A percentile compares a stretch with the other conserved stretches of the same genome.
Evolutionary conservation across 768 basidiomycete genomes (phyloP).

Genomic region (Pulveroboletus sp.): DNA sequence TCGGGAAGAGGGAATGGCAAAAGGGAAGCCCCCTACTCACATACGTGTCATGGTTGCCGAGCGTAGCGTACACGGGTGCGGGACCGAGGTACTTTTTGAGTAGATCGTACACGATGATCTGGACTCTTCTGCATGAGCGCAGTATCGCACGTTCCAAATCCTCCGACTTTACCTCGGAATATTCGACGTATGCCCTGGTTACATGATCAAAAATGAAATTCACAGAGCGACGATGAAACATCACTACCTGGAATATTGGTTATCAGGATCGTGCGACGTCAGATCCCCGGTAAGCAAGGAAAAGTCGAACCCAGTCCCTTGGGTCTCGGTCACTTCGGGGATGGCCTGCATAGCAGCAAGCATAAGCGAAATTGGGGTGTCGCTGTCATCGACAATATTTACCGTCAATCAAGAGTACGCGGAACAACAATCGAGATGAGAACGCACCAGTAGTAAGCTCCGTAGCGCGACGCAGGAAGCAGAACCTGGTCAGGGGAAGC

Average conservation of each 20-base stretch:
- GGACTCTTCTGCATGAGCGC: background rate
- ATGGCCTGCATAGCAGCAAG: constrained; percentile 60
- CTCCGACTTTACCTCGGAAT: constrained; percentile 45
- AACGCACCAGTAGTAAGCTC: constrained; percentile 31
- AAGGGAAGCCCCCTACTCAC: constrained; percentile 27
- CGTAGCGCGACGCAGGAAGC: constrained; percentile 59
- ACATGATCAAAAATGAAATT: background rate
- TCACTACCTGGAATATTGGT: constrained; percentile 52
- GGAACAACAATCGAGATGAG: background rate
- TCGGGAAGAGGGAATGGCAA: background rate
- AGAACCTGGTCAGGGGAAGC: constrained; percentile 44
- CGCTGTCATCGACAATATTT: constrained; percentile 32
- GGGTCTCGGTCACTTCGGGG: constrained; percentile 57
- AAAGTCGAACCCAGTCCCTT: constrained; percentile 56
- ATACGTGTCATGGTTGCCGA: constrained; percentile 75
- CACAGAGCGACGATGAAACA: constrained; percentile 2
- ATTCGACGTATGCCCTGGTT: constrained; percentile 51
- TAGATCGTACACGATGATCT: constrained; percentile 59
- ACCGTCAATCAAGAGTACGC: background rate
- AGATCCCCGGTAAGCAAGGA: constrained; percentile 70
- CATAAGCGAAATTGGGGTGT: constrained; percentile 54
- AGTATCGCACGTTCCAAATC: background rate
- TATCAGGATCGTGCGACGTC: constrained; percentile 66
- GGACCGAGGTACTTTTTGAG: constrained; percentile 53
- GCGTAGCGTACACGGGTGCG: constrained; percentile 62